Evolutionary conservation across 2,329 filamentous ascomycete genomes (phyloP), one percentile per base, ranked within the genome.

Genomic region (Colletotrichum sojae): DNA sequence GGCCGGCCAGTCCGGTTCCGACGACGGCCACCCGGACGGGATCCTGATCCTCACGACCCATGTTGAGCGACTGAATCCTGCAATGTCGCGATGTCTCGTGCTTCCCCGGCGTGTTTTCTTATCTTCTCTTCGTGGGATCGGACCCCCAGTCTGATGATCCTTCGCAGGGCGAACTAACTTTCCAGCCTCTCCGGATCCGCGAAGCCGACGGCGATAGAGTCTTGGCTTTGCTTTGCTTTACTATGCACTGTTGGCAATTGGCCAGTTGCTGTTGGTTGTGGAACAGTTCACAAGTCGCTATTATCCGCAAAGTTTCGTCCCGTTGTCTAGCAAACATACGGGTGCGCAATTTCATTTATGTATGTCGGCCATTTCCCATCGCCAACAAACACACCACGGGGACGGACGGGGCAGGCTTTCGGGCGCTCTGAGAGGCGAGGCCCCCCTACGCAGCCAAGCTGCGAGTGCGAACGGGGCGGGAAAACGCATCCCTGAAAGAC

Each of bases 1-100:
- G 75, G 1, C 80, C 80, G 13, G 80, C 79, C 12, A 82, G 63
- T 1, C 80, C 80, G 1, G 79, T 80, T 10, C 80, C 80, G 36
- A 82, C 72, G 48, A 82, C 73, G 64, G 80, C 80, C 25, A 79
- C 77, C 49, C 72, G 64, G 6, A 43, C 3, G 45, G 55, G 49
- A 40, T n/a, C 45, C n/a, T 57, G 49, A 40, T n/a, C 45, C n/a
- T 57, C 58, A 25, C 15, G 39, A 31, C 36, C 46, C 64, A 67
- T 67, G 9, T 48, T 43, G 36, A 51, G 31, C 27, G 52, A 51
- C 22, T 0, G 20, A 46, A 15, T 10, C 43, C 13, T 6, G 20
- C 45, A 9, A 22, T 15, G 20, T 56, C 31, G 20, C 22, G 51
- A 25, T n/a, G 31, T 12, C 46, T 53, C 51, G 52, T 52, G 36